A percentile compares a stretch with the other conserved stretches of the same genome.
Conservation (phyloP, 495 filamentous ascomycete genomes). For the Penicillium steckii region DNA sequence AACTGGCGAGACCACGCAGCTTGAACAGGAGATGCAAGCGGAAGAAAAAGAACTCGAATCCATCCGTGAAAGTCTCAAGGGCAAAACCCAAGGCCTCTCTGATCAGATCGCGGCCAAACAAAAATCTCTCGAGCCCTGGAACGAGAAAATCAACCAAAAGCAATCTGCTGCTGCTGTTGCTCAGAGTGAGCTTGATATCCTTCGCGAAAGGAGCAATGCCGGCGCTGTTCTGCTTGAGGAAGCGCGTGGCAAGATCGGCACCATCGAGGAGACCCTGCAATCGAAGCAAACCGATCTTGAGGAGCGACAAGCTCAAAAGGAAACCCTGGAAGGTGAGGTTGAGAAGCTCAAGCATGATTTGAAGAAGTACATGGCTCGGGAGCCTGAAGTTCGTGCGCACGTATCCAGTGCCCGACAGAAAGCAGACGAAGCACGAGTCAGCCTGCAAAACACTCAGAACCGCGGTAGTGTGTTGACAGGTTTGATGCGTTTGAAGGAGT, state of each 20-base stretch:
- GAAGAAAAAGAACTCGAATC: constrained; percentile 79
- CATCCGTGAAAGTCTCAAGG: constrained; percentile 83
- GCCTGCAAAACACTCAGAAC: constrained; percentile 82
- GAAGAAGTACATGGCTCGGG: constrained; percentile 66
- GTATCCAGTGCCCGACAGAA: constrained; percentile 88
- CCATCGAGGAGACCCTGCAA: constrained; percentile 65
- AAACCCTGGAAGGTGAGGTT: constrained; percentile 70
- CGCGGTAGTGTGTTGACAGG: constrained; percentile 90
- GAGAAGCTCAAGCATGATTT: constrained; percentile 68
- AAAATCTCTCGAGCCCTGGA: constrained; percentile 94
- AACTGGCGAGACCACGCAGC: constrained; percentile 61
- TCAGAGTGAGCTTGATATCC: constrained; percentile 88
- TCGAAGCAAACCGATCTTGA: constrained; percentile 73
- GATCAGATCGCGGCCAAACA: constrained; percentile 91
- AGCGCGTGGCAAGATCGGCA: constrained; percentile 71
- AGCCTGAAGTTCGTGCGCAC: constrained; percentile 75
- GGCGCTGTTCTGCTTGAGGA: constrained; percentile 81
- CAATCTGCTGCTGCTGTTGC: constrained; percentile 90
- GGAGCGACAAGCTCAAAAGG: constrained; percentile 69
- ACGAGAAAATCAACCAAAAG: constrained; percentile 93
- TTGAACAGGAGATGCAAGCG: constrained; percentile 69
- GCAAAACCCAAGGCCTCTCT: constrained; percentile 91
- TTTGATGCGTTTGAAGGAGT: constrained; percentile 92
- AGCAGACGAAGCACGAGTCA: constrained; percentile 91
- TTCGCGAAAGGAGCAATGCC: constrained; percentile 83